phyloP scores from a whole-genome alignment of 106 monocot genomes.

The Allium cepa region DNA sequence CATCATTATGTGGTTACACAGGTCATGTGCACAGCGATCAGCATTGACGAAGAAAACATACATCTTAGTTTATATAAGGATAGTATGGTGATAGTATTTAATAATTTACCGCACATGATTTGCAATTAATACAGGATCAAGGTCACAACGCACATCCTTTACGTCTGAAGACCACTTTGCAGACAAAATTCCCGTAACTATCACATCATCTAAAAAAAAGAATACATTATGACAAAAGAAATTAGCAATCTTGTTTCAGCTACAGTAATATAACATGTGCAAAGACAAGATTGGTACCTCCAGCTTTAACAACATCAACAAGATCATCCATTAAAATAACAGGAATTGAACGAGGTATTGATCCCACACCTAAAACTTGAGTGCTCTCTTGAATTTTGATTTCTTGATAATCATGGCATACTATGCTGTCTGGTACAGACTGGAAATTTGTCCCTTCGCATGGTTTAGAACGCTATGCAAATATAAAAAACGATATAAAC shows the following conservation, averaged over 20 bases:
- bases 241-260: too few relatives aligned
- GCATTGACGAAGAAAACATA: too few relatives aligned
- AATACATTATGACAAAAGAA: background rate
- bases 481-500: too few relatives aligned
- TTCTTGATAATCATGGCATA: conserved; percentile 98
- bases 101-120: conserved; percentile 73
- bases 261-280: background rate
- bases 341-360: conserved; percentile 94
- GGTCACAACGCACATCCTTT: conserved; percentile 95
- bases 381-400: conserved; percentile 94
- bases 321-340: conserved; percentile 92
- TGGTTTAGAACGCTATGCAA: conserved; percentile 39
- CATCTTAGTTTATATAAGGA: too few relatives aligned
- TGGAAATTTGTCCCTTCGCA: conserved; percentile 63
- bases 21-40: too few relatives aligned
- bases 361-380: conserved; percentile 85
- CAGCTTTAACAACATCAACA: conserved; percentile 97
- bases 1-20: too few relatives aligned
- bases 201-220: conserved; percentile 74
- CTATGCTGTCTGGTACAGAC: conserved; percentile 62
- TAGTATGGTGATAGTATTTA: background rate
- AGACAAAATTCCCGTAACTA: conserved; percentile 81
- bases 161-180: conserved; percentile 96
- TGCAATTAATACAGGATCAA: conserved; percentile 85
- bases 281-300: conserved; percentile 42